Evolutionary conservation across 2,329 filamentous ascomycete genomes (phyloP).

Genomic region (Penicillium sp.): DNA sequence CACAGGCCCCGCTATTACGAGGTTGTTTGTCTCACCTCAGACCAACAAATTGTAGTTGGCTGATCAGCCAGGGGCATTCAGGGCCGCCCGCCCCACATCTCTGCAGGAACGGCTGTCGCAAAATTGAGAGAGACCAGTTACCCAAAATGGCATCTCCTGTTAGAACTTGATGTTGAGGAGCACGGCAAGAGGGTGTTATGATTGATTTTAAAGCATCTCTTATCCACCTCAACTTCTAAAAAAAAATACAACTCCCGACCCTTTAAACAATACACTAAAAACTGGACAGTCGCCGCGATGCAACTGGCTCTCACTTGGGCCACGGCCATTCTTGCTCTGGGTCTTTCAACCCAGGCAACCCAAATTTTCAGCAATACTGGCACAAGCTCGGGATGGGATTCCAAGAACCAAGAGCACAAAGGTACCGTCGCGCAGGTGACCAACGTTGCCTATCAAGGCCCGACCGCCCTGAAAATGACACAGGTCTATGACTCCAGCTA

Average conservation of each 20-base stretch:
- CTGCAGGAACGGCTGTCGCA: not conserved
- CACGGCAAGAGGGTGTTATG: not conserved
- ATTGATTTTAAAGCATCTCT: not conserved
- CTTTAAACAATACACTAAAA: not conserved
- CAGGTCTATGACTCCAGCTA: constrained; percentile 46
- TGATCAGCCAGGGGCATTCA: not conserved
- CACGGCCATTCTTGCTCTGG: not conserved
- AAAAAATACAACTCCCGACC: too few species aligned
- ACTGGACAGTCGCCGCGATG: not conserved
- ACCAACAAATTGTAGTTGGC: not conserved
- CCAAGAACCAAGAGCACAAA: constrained; percentile 45
- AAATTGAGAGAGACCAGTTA: not conserved
- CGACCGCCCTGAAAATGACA: constrained; percentile 50
- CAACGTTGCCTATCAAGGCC: constrained; percentile 45
- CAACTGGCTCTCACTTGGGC: not conserved
- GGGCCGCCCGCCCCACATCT: not conserved
- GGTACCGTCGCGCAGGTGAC: constrained; percentile 50
- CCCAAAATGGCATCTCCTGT: not conserved
- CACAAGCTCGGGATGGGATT: constrained; percentile 48
- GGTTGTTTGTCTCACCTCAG: not conserved
- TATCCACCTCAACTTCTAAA: not conserved
- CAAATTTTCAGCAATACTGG: constrained; percentile 28
- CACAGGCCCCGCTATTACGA: not conserved
- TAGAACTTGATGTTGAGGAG: not conserved
- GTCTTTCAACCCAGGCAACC: constrained; percentile 11